Evolutionary conservation across 2,329 filamentous ascomycete genomes (phyloP).

Genomic region (Cladosporium sp.): DNA sequence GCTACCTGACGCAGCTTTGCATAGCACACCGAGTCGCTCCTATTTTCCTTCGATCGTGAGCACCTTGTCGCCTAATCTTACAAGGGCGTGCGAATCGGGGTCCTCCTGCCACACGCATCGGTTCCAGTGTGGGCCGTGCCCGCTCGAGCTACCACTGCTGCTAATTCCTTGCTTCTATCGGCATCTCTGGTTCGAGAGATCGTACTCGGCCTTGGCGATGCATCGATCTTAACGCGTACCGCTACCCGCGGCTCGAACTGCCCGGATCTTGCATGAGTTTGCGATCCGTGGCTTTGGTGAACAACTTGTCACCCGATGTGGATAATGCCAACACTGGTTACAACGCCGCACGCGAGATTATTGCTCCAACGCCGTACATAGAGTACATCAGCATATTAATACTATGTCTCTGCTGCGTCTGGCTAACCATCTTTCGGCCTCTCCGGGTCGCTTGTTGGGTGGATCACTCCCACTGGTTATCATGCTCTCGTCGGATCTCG

Average conservation of each 20-base stretch:
- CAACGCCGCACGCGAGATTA: constrained; percentile 1
- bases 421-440: not conserved
- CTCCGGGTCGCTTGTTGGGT: not conserved
- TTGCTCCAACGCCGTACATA: not conserved
- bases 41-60: constrained; percentile 12
- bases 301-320: not conserved
- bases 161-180: constrained; percentile 6
- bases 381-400: not conserved
- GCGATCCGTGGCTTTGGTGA: constrained; percentile 7
- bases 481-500: not conserved
- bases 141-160: not conserved
- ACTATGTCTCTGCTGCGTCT: not conserved
- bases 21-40: not conserved
- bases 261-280: not conserved
- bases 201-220: not conserved
- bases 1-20: not conserved
- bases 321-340: not conserved
- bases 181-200: not conserved
- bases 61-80: constrained; percentile 2
- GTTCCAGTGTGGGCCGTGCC: not conserved
- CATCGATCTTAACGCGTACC: not conserved
- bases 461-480: not conserved
- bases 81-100: not conserved
- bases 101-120: not conserved
- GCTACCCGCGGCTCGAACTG: not conserved